These are phyloP conservation scores for Nakazawaea ishiwadae DNA, from an alignment of 805 yeast species.

Conservation along the genomic window DNA sequence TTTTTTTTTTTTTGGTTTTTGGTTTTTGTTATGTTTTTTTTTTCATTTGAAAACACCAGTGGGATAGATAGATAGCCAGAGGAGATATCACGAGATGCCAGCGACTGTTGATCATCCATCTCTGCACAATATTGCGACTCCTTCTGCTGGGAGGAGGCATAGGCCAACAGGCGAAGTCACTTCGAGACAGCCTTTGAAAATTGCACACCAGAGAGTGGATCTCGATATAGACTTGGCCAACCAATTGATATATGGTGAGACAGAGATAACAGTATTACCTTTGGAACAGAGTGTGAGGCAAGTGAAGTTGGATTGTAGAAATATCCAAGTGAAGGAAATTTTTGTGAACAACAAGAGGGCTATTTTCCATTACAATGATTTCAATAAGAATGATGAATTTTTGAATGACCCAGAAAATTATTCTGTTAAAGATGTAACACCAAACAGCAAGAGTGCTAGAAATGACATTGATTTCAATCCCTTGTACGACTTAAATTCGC, in stretches of 20 bases:
- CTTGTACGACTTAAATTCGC: constrained; percentile 37
- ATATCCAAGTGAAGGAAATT: constrained; percentile 59
- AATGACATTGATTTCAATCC: constrained; percentile 19
- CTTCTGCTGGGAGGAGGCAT: constrained; percentile 1
- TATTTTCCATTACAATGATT: constrained; percentile 53
- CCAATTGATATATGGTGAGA: constrained; percentile 58
- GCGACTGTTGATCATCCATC: constrained; percentile 6
- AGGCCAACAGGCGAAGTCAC: constrained; percentile 17
- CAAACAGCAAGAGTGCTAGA: background rate
- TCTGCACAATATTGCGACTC: constrained; percentile 1
- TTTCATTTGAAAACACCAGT: too few relatives aligned
- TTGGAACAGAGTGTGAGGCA: constrained; percentile 49
- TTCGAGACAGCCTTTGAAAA: constrained; percentile 47
- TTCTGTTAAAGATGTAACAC: constrained; percentile 21
- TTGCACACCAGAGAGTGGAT: constrained; percentile 81
- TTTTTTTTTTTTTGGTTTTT: too few relatives aligned
- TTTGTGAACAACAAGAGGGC: constrained; percentile 59
- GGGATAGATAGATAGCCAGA: too few relatives aligned
- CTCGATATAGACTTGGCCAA: constrained; percentile 75
- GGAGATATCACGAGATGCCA: too few relatives aligned
- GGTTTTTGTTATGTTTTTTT: too few relatives aligned
- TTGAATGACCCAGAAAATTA: constrained; percentile 26
- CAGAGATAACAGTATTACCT: constrained; percentile 82
- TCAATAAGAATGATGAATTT: constrained; percentile 30
- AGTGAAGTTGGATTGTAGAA: constrained; percentile 77